Base-by-base conservation (phyloP, 2,329 filamentous ascomycete species). In the Fusarium dlaminii region DNA sequence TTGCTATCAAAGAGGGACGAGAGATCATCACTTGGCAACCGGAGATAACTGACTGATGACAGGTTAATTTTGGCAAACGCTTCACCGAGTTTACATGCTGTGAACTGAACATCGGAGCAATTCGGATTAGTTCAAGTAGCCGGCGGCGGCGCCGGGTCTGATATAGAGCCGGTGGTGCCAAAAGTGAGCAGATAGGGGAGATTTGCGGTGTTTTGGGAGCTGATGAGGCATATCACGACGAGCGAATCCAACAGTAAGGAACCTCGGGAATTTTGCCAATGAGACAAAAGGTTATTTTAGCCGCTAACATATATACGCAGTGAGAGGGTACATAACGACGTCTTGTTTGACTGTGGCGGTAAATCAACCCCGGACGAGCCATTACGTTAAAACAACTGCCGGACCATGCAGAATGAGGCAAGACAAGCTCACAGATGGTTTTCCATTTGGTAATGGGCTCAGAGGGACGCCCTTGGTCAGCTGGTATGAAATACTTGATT, bases 341-440 rank as follows among this genome's bases (percentile, higher is more conserved):
- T 56, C 52, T 67, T 66, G 54, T 59, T 69, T 62, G 68, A 74
- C 55, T 69, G 59, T 54, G 59, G 66, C 55, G 64, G 59, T 70
- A 73, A 62, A 66, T 64, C 45, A 64, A 66, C 70, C 71, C 73
- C 66, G 66, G 71, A 66, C 66, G 77, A 75, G 77, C 75, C 75
- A 79, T 79, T 79, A 79, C 77, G 77, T 79, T 77, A 79, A 55
- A 79, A 64, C 75, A 79, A 79, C 74, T 78, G 65, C 75, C 69
- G 67, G 75, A 78, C 77, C 70, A 79, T 79, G 77, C 77, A 78
- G 77, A 78, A 78, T 77, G 74, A 77, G 77, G 77, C 74, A 78
- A 77, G 75, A 77, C 62, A 72, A 59, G 68, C 66, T 68, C 61
- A 65, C 36, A 49, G 63, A 67, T 64, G 45, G 62, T 75, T 77